Evolutionary conservation across 345 rosid species (phyloP).

Genomic region (Dovyalis caffra): DNA sequence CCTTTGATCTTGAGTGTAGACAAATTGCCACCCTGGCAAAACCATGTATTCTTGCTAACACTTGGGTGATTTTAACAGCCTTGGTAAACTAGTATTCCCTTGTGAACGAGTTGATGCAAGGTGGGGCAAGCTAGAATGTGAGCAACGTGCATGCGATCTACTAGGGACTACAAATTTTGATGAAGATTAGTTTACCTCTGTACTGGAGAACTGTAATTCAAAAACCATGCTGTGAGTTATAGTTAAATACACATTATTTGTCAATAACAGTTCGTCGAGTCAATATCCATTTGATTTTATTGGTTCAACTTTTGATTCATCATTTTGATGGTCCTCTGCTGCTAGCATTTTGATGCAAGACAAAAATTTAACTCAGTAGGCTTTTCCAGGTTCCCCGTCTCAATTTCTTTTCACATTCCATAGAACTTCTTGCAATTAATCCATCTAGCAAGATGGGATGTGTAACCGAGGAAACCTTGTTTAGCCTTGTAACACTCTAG

Average conservation of each 20-base stretch:
- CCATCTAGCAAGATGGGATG: not conserved
- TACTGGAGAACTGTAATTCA: not conserved
- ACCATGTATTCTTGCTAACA: not conserved
- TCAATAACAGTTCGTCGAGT: not conserved
- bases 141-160: constrained; percentile 79
- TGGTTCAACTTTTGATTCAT: not conserved
- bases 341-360: not conserved
- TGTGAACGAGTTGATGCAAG: constrained; percentile 91
- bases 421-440: not conserved
- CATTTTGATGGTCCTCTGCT: not conserved
- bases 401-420: not conserved
- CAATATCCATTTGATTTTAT: not conserved
- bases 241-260: not conserved
- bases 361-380: not conserved
- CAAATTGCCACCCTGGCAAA: not conserved
- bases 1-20: not conserved
- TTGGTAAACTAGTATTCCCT: constrained; percentile 64
- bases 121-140: constrained; percentile 98
- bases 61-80: constrained; percentile 42
- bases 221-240: not conserved
- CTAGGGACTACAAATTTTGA: constrained; percentile 47
- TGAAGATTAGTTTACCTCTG: not conserved
- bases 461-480: not conserved
- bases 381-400: not conserved
- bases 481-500: not conserved